Conservation (phyloP, 169 alveolate genomes). For the Plasmodium reichenowi region DNA sequence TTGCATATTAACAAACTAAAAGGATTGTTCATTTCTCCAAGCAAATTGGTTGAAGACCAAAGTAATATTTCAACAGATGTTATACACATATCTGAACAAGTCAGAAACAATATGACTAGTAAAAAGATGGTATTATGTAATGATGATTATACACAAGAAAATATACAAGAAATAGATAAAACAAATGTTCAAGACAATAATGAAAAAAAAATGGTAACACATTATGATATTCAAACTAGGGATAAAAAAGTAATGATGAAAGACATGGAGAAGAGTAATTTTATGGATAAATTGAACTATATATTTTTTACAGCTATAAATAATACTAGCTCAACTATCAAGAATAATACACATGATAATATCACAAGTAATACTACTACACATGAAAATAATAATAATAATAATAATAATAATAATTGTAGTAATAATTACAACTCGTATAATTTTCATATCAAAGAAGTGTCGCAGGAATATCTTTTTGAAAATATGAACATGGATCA, state of each 20-base stretch:
- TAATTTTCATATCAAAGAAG: background rate
- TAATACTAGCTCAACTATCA: background rate
- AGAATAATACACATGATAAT: background rate
- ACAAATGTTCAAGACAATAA: background rate
- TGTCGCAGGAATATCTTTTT: background rate
- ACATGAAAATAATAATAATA: no score
- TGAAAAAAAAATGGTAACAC: background rate
- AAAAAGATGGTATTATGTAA: background rate
- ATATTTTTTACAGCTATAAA: slow-evolving; percentile 5
- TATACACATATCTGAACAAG: background rate
- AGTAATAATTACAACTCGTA: no score
- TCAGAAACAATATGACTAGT: background rate
- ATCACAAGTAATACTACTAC: background rate
- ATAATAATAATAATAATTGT: no score
- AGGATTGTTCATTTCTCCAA: slow-evolving; percentile 9
- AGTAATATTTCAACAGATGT: background rate
- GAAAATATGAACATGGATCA: slow-evolving; percentile 1
- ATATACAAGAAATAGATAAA: background rate
- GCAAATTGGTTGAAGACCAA: background rate
- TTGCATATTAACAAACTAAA: slow-evolving; percentile 10
- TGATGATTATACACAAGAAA: background rate
- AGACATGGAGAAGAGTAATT: background rate
- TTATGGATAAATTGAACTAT: slow-evolving; percentile 20
- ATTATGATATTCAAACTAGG: background rate
- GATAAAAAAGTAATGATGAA: background rate